Conservation (phyloP, 2,329 filamentous ascomycete genomes). For the Botrytis squamosa region DNA sequence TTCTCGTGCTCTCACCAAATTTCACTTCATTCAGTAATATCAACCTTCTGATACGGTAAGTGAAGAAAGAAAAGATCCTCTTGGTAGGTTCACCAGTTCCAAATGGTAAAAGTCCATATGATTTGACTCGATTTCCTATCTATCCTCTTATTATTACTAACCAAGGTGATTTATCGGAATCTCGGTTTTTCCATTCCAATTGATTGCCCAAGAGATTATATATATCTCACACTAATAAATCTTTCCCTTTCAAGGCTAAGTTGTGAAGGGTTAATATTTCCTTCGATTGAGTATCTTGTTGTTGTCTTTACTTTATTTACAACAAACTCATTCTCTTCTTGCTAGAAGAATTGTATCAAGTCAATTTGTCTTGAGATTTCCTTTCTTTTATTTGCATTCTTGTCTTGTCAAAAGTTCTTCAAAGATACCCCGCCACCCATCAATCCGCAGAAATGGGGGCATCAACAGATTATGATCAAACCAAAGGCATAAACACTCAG, state of each 20-base stretch:
- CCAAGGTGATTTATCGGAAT: constrained; percentile 9
- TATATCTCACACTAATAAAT: constrained; percentile 8
- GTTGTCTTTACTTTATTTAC: neutral
- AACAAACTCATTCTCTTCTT: neutral
- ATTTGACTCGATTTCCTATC: neutral
- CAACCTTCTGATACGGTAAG: neutral
- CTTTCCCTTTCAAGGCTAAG: constrained; percentile 17
- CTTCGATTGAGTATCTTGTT: neutral
- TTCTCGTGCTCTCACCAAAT: neutral
- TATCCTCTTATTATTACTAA: constrained; percentile 5
- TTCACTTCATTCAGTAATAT: constrained; percentile 1
- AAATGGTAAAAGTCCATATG: neutral
- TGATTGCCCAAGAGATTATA: neutral
- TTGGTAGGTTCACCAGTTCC: neutral
- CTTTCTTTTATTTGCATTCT: neutral
- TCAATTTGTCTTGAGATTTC: constrained; percentile 7
- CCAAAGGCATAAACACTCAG: constrained; percentile 33
- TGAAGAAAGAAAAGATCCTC: neutral
- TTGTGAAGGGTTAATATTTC: constrained; percentile 12
- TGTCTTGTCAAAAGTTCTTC: neutral
- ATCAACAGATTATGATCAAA: constrained; percentile 30
- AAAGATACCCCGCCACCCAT: constrained; percentile 12
- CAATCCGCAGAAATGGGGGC: constrained; percentile 30
- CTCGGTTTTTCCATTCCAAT: constrained; percentile 11
- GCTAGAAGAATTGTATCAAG: neutral